Evolutionary conservation across 345 rosid genomes (phyloP), one percentile per base, ranked within the genome.

Genomic region (Salix exigua): DNA sequence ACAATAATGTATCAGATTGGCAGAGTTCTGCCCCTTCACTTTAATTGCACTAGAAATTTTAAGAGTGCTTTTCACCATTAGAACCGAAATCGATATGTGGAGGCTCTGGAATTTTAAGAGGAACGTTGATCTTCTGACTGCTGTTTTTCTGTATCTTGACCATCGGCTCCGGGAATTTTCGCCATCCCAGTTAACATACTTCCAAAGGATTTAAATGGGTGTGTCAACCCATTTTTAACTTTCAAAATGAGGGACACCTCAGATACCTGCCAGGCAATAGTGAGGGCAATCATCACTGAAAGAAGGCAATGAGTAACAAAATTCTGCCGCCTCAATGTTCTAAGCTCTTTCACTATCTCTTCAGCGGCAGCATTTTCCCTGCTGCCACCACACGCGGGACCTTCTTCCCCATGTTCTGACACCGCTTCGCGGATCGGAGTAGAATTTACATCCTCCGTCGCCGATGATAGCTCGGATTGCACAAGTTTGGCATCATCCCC

Each of bases 251-350:
- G 81, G 0, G 94, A 85, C 76, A 88, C 86, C 79, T 95, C 92
- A 3, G 99, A 93, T 38, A 90, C 69, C 80, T 93, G 97, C 97
- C 99, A 95, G 13, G 86, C 70, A 21, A 88, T 35, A 6, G 97
- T 90, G 35, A 95, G 83, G 38, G 88, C 82, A 74, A 92, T 90
- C 91, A 89, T 66, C 72, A 72, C 83, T 6, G 97, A 90, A 48
- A 95, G 86, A 7, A 95, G 89, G 75, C 91, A 78, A 73, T 95
- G 97, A 0, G 97, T 93, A 11, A 87, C 64, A 9, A 71, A 66
- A 78, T 92, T 94, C 88, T 94, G 98, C 85, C 73, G 85, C 89
- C 83, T 86, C 75, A 94, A 80, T 11, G 83, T 48, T 74, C 72
- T 84, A 35, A 94, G 87, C 85, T 89, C 97, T 72, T 90, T 89